Conservation (phyloP, 768 basidiomycete species). For the Trametes cingulata region DNA sequence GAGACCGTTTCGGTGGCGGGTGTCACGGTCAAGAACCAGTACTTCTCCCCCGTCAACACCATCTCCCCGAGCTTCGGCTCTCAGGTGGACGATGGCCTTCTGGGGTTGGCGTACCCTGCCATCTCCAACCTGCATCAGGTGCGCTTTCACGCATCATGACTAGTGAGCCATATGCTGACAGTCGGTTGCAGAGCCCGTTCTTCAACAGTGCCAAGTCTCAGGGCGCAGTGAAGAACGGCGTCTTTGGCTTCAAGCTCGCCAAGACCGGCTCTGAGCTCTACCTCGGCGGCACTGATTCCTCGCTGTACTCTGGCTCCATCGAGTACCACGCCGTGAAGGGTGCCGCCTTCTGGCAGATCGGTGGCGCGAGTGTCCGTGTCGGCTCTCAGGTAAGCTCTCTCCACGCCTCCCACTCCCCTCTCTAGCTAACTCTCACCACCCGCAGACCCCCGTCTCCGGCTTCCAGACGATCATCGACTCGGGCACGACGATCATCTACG, state of each 20-base stretch:
- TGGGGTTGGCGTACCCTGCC: slow-evolving; percentile 27
- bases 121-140: slow-evolving; percentile 30
- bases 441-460: slow-evolving; percentile 1
- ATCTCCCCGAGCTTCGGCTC: slow-evolving; percentile 17
- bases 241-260: slow-evolving; percentile 52
- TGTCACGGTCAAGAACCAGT: slow-evolving; percentile 24
- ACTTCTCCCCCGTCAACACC: slow-evolving; percentile 22
- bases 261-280: slow-evolving; percentile 49
- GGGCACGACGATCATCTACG: slow-evolving; percentile 36
- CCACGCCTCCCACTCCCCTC: not conserved
- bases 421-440: slow-evolving; percentile 18
- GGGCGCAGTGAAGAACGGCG: slow-evolving; percentile 32
- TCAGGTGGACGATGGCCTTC: slow-evolving; percentile 25
- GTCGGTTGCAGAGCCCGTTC: slow-evolving; percentile 20
- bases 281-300: slow-evolving; percentile 53
- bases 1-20: slow-evolving; percentile 39
- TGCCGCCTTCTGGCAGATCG: slow-evolving; percentile 32
- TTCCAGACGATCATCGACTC: slow-evolving; percentile 31
- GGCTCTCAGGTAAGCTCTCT: slow-evolving; percentile 5
- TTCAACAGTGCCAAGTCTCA: slow-evolving; percentile 45
- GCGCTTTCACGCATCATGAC: slow-evolving; percentile 35
- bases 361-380: slow-evolving; percentile 21
- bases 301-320: slow-evolving; percentile 47
- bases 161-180: no score
- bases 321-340: slow-evolving; percentile 24